Percentiles rank a stretch among this genome's conserved stretches.
These are phyloP conservation scores for Theileria orientalis DNA, from an alignment of 169 alveolate species.

Conservation along the genomic window DNA sequence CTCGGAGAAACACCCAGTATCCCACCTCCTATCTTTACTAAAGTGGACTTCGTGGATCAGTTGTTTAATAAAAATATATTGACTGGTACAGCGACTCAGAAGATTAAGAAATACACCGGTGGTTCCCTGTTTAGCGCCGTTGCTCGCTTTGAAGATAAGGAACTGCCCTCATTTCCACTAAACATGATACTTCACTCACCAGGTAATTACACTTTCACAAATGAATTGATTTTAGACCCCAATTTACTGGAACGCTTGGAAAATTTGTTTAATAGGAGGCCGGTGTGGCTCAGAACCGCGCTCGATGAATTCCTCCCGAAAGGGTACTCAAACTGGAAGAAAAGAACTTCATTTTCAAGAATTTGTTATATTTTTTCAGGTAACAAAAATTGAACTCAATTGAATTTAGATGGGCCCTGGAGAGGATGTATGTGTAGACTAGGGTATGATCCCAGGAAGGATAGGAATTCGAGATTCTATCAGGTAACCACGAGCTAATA, in stretches of 20 bases:
- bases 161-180: conserved; percentile 49
- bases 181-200: conserved; percentile 30
- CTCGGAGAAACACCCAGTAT: neutral
- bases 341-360: conserved; percentile 53
- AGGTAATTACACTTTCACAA: conserved; percentile 8
- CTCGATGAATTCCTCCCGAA: conserved; percentile 48
- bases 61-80: conserved; percentile 30
- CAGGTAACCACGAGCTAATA: conserved; percentile 15
- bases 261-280: conserved; percentile 33
- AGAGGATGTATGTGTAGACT: conserved; percentile 62
- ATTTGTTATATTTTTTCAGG: conserved; percentile 62
- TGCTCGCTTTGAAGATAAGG: conserved; percentile 48
- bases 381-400: neutral
- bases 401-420: conserved; percentile 65
- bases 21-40: conserved; percentile 58
- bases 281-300: conserved; percentile 48
- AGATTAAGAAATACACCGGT: neutral
- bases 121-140: conserved; percentile 42
- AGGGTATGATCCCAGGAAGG: conserved; percentile 65
- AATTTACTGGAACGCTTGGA: conserved; percentile 25
- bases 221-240: conserved; percentile 13
- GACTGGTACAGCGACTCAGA: neutral
- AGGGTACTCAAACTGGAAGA: conserved; percentile 55
- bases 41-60: conserved; percentile 29
- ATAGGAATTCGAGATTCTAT: conserved; percentile 29